A percentile compares a stretch with the other conserved stretches of the same genome.
These are phyloP conservation scores for Physcomitrium patens DNA, from an alignment of 225 moss, liverwort and hornwort genomes.

Conservation along the genomic window DNA sequence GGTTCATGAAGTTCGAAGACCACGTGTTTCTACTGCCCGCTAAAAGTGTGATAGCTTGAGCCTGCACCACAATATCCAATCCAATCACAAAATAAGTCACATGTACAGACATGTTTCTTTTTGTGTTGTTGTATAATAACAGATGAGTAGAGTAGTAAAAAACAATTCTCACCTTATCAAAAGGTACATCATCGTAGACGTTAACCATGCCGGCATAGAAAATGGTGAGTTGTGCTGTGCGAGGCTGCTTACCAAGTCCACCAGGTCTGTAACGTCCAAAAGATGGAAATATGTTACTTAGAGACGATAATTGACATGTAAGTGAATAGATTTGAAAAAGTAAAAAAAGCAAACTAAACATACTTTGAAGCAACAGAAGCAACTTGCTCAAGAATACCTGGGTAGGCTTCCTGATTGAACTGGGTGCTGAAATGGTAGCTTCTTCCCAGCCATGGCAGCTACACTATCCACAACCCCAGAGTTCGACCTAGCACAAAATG, in stretches of 20 bases:
- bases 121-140: neutral
- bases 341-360: neutral
- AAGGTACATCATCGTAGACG: constrained; percentile 88
- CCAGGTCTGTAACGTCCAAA: constrained; percentile 34
- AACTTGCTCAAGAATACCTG: constrained; percentile 10
- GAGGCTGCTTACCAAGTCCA: constrained; percentile 47
- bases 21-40: constrained; percentile 78
- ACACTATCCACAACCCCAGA: constrained; percentile 41
- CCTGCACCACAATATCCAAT: constrained; percentile 46
- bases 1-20: constrained; percentile 63
- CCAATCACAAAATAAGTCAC: constrained; percentile 10
- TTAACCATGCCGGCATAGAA: constrained; percentile 93
- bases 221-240: constrained; percentile 84
- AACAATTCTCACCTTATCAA: constrained; percentile 66
- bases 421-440: constrained; percentile 37
- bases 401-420: constrained; percentile 29
- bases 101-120: neutral
- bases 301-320: neutral
- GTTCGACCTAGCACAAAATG: constrained; percentile 36
- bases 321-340: neutral
- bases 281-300: neutral
- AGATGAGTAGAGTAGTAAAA: neutral
- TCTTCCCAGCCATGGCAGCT: constrained; percentile 31
- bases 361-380: neutral
- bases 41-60: constrained; percentile 91